Evolutionary conservation across 2,329 filamentous ascomycete genomes (phyloP).

Genomic region (Fusarium sp.): DNA sequence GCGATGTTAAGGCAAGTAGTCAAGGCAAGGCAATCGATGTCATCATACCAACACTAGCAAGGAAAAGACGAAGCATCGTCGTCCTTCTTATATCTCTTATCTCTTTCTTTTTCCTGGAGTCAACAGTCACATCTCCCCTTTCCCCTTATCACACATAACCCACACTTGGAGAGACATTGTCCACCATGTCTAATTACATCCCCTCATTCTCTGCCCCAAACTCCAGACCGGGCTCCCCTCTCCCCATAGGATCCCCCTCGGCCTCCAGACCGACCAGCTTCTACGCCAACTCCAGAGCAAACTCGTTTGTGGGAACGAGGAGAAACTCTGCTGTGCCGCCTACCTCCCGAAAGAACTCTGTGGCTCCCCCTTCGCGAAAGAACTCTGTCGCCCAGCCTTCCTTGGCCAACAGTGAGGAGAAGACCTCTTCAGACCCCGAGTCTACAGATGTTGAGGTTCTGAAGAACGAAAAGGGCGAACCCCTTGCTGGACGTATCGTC

Average conservation of each 20-base stretch:
- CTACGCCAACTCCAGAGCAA: conserved; percentile 36
- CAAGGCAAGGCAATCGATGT: conserved; percentile 21
- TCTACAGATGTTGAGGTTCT: conserved; percentile 27
- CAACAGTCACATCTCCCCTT: not conserved
- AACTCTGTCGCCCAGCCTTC: conserved; percentile 14
- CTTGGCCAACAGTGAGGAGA: conserved; percentile 9
- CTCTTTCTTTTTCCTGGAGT: not conserved
- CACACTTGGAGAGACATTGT: not conserved
- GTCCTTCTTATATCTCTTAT: conserved; percentile 25
- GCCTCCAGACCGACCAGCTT: conserved; percentile 38
- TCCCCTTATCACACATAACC: conserved; percentile 4
- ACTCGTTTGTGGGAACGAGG: conserved; percentile 32
- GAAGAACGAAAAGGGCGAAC: conserved; percentile 31
- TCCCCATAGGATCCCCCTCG: conserved; percentile 32
- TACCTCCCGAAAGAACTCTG: conserved; percentile 21
- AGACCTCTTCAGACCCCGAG: conserved; percentile 28
- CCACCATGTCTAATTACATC: conserved; percentile 38
- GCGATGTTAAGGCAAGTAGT: conserved; percentile 19
- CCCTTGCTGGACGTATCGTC: conserved; percentile 31
- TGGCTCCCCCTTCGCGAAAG: conserved; percentile 23
- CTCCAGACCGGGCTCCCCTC: conserved; percentile 35
- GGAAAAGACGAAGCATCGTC: not conserved
- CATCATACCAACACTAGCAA: conserved; percentile 22
- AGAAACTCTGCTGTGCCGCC: conserved; percentile 9
- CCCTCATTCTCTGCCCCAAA: conserved; percentile 39